Evolutionary conservation across 2,329 filamentous ascomycete species (phyloP), one percentile per base, ranked within the genome.

Genomic region (Colletotrichum theobromicola): DNA sequence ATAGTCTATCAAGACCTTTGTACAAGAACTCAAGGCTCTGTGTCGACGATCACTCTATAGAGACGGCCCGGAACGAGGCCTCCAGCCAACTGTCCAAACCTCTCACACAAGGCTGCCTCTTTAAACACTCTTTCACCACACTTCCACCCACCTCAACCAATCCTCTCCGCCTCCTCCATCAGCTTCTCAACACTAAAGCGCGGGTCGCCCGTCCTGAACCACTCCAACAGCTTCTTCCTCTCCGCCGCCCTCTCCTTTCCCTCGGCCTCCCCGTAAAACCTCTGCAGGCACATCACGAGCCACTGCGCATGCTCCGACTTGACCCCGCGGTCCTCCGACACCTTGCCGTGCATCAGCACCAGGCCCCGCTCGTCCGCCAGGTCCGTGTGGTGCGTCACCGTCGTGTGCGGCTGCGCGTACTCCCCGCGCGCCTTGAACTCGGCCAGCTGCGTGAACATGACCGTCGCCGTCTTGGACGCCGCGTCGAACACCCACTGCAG

Each of bases 401-500:
- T 98, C 0, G 97, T 99, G 82, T 99, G 97, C 61, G 97, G 96
- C 83, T 94, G 92, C 58, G 95, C 95, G 81, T 92, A 99, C 83
- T 98, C 94, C 66, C 96, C 96, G 66, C 96, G 90, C 72, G 95
- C 86, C 88, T 98, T 98, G 87, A 94, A 99, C 82, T 98, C 95
- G 18, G 95, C 96, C 35, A 99, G 89, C 81, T 97, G 94, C 1
- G 97, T 99, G 86, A 99, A 98, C 37, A 99, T 92, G 7, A 98
- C 93, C 0, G 94, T 95, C 74, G 90, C 91, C 5, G 92, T 93
- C 75, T 89, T 85, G 21, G 88, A 90, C 71, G 86, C 86, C 26
- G 84, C 85, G 75, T 98, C 96, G 84, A 98, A 98, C 0, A 94
- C 94, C 95, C 97, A 99, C 85, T 99, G 96, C 76, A 99, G 85